Evolutionary conservation across 129 eudicot genomes (phyloP).

Genomic region (Centaurea solstitialis): DNA sequence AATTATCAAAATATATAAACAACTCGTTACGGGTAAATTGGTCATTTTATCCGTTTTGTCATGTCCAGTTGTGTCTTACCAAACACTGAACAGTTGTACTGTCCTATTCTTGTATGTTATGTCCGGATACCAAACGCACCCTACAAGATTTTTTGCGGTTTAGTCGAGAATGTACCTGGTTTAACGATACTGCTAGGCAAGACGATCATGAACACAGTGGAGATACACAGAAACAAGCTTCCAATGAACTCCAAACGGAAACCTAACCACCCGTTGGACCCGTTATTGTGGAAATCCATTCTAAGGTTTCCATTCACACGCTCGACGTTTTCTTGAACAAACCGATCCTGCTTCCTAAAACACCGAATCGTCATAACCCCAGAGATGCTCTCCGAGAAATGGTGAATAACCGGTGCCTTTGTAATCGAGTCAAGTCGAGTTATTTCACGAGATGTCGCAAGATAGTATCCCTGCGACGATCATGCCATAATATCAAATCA

Average conservation of each 20-base stretch:
- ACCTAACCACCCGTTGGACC: conserved; percentile 88
- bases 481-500: not conserved
- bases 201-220: conserved; percentile 82
- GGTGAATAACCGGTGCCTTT: conserved; percentile 93
- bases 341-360: conserved; percentile 68
- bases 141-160: not conserved
- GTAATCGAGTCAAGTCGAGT: conserved; percentile 90
- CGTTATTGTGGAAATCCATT: conserved; percentile 88
- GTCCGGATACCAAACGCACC: too few species aligned
- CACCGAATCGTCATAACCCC: conserved; percentile 92
- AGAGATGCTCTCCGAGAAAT: conserved; percentile 90
- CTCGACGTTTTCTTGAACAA: conserved; percentile 57
- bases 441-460: conserved; percentile 87
- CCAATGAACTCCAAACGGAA: conserved; percentile 91
- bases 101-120: too few species aligned
- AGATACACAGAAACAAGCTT: conserved; percentile 79
- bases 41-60: too few species aligned
- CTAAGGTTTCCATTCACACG: conserved; percentile 72
- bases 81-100: too few species aligned
- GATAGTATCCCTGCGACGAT: conserved; percentile 70
- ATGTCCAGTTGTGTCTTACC: too few species aligned
- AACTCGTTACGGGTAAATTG: too few species aligned
- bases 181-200: conserved; percentile 85
- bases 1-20: too few species aligned
- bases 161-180: conserved; percentile 57